These are phyloP conservation scores for Lachancea thermotolerans DNA, from an alignment of 805 yeast genomes.

Conservation along the genomic window DNA sequence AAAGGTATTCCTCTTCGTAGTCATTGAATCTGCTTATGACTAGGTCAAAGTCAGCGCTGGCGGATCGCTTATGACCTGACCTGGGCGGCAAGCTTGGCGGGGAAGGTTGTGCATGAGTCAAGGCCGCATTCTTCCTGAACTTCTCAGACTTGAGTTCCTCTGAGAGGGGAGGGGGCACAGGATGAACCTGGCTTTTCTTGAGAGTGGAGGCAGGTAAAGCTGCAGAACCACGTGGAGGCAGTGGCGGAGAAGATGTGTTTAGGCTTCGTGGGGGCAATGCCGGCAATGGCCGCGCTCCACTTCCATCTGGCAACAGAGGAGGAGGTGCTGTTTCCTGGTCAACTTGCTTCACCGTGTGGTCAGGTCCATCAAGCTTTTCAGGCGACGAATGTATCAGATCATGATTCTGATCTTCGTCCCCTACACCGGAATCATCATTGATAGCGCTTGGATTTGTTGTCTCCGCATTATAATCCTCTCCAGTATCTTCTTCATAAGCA, in stretches of 20 bases:
- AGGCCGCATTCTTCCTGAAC: constrained; percentile 21
- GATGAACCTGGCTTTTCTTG: constrained; percentile 6
- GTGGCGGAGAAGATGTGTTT: background rate
- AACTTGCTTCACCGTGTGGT: no score
- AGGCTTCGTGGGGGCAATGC: no score
- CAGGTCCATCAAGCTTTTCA: no score
- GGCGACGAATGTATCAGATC: no score
- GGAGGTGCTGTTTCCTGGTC: no score
- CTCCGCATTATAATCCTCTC: no score
- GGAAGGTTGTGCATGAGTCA: constrained; percentile 17
- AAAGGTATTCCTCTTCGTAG: constrained; percentile 44
- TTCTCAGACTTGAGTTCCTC: constrained; percentile 26
- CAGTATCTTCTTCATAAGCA: no score
- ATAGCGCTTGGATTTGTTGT: no score
- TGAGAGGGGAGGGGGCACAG: constrained; percentile 29
- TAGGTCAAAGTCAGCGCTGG: constrained; percentile 46
- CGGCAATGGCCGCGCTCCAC: no score
- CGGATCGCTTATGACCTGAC: constrained; percentile 14
- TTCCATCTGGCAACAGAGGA: no score
- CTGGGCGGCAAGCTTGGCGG: constrained; percentile 15
- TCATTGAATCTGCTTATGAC: constrained; percentile 54
- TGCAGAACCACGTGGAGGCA: background rate
- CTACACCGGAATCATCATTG: no score
- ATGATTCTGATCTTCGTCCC: no score
- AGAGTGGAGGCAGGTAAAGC: background rate